A percentile compares a stretch with the other conserved stretches of the same genome.
Evolutionary conservation across 1,284 basidiomycete species (phyloP).

Genomic region (Neonothopanus nambi): DNA sequence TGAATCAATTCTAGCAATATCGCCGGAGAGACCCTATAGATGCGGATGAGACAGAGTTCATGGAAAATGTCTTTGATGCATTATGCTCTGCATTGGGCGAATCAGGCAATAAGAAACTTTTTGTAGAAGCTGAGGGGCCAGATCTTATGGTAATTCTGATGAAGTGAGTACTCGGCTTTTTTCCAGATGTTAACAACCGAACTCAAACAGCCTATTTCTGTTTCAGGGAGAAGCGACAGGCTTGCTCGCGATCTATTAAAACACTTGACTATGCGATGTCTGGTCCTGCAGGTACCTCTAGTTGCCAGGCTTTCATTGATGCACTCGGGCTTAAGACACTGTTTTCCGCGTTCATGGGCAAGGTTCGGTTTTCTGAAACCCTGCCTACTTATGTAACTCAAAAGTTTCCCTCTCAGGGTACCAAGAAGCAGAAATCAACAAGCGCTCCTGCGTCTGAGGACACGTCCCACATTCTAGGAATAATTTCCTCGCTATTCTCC

Average conservation of each 20-base stretch:
- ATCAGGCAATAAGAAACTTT: conserved; percentile 75
- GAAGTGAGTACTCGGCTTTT: conserved; percentile 58
- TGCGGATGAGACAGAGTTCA: conserved; percentile 92
- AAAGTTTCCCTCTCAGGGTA: conserved; percentile 32
- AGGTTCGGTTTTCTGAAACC: conserved; percentile 49
- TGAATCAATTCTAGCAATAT: conserved; percentile 64
- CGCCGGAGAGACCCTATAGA: conserved; percentile 80
- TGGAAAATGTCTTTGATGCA: conserved; percentile 94
- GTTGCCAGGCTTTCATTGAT: conserved; percentile 90
- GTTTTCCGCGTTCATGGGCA: conserved; percentile 92
- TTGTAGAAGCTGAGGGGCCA: conserved; percentile 89
- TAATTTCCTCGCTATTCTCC: conserved; percentile 87
- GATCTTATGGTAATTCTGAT: conserved; percentile 97
- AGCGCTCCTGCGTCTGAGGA: conserved; percentile 79
- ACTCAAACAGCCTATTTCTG: conserved; percentile 11
- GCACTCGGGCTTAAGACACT: conserved; percentile 85
- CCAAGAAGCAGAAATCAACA: conserved; percentile 63
- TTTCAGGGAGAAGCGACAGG: conserved; percentile 77
- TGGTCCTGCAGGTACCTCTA: conserved; percentile 67
- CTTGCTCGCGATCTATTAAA: conserved; percentile 84
- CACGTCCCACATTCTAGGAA: conserved; percentile 83
- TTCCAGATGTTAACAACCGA: neutral
- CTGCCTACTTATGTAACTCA: conserved; percentile 4
- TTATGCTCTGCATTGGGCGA: conserved; percentile 84
- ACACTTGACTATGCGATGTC: conserved; percentile 91